These are phyloP conservation scores for Dalbergia oliveri DNA, from an alignment of 306 rosid species.

Conservation along the genomic window DNA sequence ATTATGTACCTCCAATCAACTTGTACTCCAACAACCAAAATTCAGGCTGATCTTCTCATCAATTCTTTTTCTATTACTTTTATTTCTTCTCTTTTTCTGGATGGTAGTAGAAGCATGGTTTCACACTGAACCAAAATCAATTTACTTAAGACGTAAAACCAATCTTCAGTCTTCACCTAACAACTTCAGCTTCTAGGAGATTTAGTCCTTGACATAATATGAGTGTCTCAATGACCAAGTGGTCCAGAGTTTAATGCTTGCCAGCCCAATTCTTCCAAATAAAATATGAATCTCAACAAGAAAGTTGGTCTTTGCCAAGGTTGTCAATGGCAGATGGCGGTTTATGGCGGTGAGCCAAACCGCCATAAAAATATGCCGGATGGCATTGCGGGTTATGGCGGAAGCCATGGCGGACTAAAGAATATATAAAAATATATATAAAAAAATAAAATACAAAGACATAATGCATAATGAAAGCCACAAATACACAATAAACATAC, in stretches of 20 bases:
- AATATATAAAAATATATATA: too few species aligned
- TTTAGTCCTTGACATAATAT: not conserved
- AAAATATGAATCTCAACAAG: not conserved
- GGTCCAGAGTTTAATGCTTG: not conserved
- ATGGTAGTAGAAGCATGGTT: not conserved
- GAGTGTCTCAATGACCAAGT: not conserved
- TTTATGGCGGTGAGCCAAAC: too few species aligned
- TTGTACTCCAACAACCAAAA: conserved; percentile 28
- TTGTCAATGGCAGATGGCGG: too few species aligned
- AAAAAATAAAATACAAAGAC: too few species aligned
- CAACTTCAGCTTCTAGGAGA: not conserved
- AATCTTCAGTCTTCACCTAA: not conserved
- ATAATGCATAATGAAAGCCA: too few species aligned
- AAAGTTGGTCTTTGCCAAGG: not conserved
- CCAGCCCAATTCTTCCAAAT: not conserved
- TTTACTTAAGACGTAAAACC: conserved; percentile 18
- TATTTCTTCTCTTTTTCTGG: not conserved
- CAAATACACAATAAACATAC: too few species aligned
- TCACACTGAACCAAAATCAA: not conserved
- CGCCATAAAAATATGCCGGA: too few species aligned
- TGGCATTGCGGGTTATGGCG: too few species aligned
- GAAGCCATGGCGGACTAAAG: too few species aligned
- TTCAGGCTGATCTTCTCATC: conserved; percentile 24
- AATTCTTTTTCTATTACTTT: not conserved
- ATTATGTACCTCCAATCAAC: conserved; percentile 14